A percentile compares a stretch with the other conserved stretches of the same genome.
Evolutionary conservation across 176 grass and related monocot species (phyloP).

Genomic region (Cenchrus americanus): DNA sequence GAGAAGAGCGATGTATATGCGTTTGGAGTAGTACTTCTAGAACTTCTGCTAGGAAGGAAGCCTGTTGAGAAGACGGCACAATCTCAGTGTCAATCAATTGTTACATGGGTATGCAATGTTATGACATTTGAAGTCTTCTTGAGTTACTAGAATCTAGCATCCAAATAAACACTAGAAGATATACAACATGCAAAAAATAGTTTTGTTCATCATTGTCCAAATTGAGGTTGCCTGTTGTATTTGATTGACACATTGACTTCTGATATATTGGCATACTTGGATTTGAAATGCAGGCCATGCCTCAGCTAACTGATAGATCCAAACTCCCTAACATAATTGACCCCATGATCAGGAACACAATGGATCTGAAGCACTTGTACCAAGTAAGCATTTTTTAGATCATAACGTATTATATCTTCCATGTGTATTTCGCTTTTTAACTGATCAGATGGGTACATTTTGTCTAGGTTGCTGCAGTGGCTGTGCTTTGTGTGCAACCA

Average conservation of each 20-base stretch:
- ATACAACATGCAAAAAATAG: neutral
- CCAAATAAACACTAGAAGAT: neutral
- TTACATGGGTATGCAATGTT: slow-evolving; percentile 77
- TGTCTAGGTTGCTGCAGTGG: slow-evolving; percentile 80
- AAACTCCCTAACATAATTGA: slow-evolving; percentile 96
- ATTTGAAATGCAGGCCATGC: slow-evolving; percentile 79
- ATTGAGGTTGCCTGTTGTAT: slow-evolving; percentile 1
- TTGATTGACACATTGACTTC: slow-evolving; percentile 23
- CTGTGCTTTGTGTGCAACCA: slow-evolving; percentile 88
- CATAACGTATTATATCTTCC: neutral
- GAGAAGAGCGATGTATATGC: slow-evolving; percentile 99
- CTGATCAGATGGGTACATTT: neutral
- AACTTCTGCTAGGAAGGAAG: slow-evolving; percentile 89
- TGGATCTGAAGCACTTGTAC: slow-evolving; percentile 96
- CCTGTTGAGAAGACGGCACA: slow-evolving; percentile 85
- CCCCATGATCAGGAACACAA: slow-evolving; percentile 82
- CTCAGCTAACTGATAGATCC: slow-evolving; percentile 95
- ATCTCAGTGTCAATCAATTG: slow-evolving; percentile 86
- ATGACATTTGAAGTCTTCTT: neutral
- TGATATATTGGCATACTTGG: slow-evolving; percentile 33
- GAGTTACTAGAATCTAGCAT: neutral
- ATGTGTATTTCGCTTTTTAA: neutral
- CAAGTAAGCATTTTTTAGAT: slow-evolving; percentile 60
- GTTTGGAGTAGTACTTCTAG: slow-evolving; percentile 93
- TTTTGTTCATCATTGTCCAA: slow-evolving; percentile 10